Evolutionary conservation across 2,329 filamentous ascomycete genomes (phyloP).

Genomic region (Chaetomium sp.): DNA sequence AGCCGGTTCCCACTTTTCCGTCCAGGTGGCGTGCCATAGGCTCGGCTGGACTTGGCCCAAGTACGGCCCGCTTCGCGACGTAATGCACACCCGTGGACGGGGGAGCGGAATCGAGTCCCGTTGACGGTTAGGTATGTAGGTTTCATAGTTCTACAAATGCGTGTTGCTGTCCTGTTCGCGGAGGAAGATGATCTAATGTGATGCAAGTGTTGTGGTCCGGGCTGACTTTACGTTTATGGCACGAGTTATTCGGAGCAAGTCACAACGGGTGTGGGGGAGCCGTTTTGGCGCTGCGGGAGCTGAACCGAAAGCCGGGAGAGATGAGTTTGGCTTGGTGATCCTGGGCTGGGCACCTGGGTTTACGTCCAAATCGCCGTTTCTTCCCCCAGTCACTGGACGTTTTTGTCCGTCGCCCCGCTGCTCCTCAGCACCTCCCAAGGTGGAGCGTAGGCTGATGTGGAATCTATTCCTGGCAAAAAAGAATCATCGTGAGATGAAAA

Average conservation of each 20-base stretch:
- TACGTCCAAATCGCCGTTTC: no score
- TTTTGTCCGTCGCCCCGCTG: no score
- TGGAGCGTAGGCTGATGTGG: neutral
- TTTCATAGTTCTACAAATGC: neutral
- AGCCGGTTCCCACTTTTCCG: constrained; percentile 26
- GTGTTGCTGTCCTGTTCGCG: neutral
- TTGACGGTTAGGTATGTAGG: neutral
- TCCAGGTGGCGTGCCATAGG: constrained; percentile 25
- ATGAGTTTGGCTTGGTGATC: neutral
- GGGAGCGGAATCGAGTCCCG: constrained; percentile 17
- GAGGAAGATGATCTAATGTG: neutral
- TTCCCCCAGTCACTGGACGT: no score
- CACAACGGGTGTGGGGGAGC: constrained; percentile 4
- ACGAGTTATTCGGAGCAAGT: neutral
- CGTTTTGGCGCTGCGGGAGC: constrained; percentile 5
- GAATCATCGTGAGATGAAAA: neutral
- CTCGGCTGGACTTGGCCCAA: constrained; percentile 18
- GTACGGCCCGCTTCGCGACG: constrained; percentile 26
- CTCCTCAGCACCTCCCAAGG: neutral
- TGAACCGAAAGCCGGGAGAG: constrained; percentile 5
- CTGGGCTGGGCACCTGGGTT: no score
- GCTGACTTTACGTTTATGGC: neutral
- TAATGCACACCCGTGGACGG: constrained; percentile 21
- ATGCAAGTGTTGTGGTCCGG: neutral
- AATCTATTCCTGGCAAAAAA: neutral